phyloP scores from a whole-genome alignment of 2,329 filamentous ascomycete species.

The Ampelomyces quisqualis region DNA sequence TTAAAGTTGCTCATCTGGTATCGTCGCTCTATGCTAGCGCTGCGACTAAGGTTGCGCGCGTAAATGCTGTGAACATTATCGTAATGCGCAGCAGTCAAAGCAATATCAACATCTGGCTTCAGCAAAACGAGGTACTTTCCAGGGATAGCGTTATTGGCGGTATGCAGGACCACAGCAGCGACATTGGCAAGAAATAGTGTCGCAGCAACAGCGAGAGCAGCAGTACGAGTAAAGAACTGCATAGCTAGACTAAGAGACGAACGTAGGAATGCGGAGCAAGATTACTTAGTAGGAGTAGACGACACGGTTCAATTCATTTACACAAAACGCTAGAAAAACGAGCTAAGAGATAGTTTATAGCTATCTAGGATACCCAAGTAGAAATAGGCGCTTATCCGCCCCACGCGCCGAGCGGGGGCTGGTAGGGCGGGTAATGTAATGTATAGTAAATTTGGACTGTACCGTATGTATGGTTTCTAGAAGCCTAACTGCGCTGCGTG shows the following conservation, averaged over 20 bases:
- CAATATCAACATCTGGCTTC: conserved; percentile 37
- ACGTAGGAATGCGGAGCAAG: not conserved
- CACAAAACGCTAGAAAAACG: too few species aligned
- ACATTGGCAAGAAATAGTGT: conserved; percentile 26
- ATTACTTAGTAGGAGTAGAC: not conserved
- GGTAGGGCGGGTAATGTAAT: too few species aligned
- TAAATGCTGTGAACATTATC: conserved; percentile 33
- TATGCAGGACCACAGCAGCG: conserved; percentile 17
- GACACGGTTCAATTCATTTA: not conserved
- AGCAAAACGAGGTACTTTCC: conserved; percentile 50
- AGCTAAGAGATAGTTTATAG: too few species aligned
- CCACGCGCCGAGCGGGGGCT: too few species aligned
- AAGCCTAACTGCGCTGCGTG: conserved; percentile 54
- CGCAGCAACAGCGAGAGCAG: conserved; percentile 25
- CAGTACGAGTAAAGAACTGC: conserved; percentile 30
- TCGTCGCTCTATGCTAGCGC: conserved; percentile 31
- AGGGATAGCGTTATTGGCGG: conserved; percentile 26
- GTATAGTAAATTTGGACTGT: too few species aligned
- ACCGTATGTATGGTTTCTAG: too few species aligned
- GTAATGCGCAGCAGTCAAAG: conserved; percentile 28
- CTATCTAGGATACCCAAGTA: too few species aligned
- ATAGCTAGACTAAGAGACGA: conserved; percentile 14
- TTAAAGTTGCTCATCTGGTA: conserved; percentile 35
- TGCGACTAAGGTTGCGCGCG: conserved; percentile 27
- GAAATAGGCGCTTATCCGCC: too few species aligned